Evolutionary conservation across 2,329 filamentous ascomycete genomes (phyloP), one percentile per base, ranked within the genome.

Genomic region (Sphaerulina musiva): DNA sequence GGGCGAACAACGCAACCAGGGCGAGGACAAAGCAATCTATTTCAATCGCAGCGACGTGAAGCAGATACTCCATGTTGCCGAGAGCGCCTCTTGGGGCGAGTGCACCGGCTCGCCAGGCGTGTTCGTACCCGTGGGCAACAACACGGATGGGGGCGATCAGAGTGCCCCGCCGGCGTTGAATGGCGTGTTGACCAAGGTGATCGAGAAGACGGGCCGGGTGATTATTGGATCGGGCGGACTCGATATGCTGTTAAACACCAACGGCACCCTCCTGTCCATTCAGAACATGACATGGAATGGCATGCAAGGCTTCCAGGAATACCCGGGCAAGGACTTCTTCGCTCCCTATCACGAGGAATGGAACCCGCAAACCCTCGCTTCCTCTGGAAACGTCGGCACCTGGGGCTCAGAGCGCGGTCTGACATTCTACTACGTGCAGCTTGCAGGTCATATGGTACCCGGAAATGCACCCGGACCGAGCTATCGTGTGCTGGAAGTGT

Each of bases 381-480:
- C 50, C 2, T 32, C 50, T 38, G 58, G 58, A 10, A 38, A 53
- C 10, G 36, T 52, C 8, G 58, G 58, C 4, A 46, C 38, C 10
- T 58, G 55, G 56, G 55, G 61, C 17, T 56, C 59, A 1, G 66
- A 69, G 45, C 55, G 64, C 26, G 63, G 64, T 29, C 51, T 66
- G 9, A 65, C 64, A 3, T 68, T 65, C 54, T 59, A 62, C 44
- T 53, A 55, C 6, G 62, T 66, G 4, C 53, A 66, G 26, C 54
- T 56, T 14, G 63, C 66, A 10, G 66, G 66, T 0, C 66, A 68
- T 53, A 60, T 59, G 53, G 56, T 65, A 14, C 62, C 63, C 20
- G 5, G 72, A 68, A 75, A 73, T 58, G 69, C 73, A 1, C 72
- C 74, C 14, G 72, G 73, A 29, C 71, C 72, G 17, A 72, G 66